Percentiles rank a stretch among this genome's conserved stretches.
phyloP scores from a whole-genome alignment of 192 early-diverging fungal species.

The Backusella circina region DNA sequence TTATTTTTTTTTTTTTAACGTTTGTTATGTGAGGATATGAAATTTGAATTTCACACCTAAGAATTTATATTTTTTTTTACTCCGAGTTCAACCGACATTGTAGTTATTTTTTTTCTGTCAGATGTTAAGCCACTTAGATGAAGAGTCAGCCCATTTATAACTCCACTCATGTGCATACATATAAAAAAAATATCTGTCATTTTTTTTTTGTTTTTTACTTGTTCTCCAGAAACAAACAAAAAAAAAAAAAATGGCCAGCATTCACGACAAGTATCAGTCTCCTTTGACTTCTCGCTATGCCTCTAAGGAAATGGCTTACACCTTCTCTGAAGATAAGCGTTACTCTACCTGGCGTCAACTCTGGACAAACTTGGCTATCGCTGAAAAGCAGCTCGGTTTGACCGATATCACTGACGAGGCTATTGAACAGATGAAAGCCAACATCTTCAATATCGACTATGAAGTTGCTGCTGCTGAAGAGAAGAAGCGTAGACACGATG shows the following conservation, averaged over 20 bases:
- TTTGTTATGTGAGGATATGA: neutral
- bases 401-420: slow-evolving; percentile 83
- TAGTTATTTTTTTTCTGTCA: neutral
- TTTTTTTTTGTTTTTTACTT: neutral
- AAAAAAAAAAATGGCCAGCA: slow-evolving; percentile 1
- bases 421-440: slow-evolving; percentile 84
- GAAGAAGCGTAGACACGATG: slow-evolving; percentile 92
- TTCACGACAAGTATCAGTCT: slow-evolving; percentile 84
- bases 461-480: slow-evolving; percentile 85
- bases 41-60: too few species aligned
- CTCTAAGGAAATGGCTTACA: slow-evolving; percentile 93
- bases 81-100: neutral
- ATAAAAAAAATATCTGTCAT: neutral
- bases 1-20: neutral
- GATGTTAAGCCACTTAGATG: neutral
- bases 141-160: slow-evolving; percentile 2
- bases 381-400: slow-evolving; percentile 90
- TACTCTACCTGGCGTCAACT: slow-evolving; percentile 94
- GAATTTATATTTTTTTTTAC: neutral
- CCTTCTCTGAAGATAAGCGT: slow-evolving; percentile 95
- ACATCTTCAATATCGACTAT: slow-evolving; percentile 90
- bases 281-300: slow-evolving; percentile 98
- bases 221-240: neutral
- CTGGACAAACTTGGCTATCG: slow-evolving; percentile 90
- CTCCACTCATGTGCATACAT: neutral